phyloP scores from a whole-genome alignment of 108 stramenopile genomes.

The Nannochloropsis salina region DNA sequence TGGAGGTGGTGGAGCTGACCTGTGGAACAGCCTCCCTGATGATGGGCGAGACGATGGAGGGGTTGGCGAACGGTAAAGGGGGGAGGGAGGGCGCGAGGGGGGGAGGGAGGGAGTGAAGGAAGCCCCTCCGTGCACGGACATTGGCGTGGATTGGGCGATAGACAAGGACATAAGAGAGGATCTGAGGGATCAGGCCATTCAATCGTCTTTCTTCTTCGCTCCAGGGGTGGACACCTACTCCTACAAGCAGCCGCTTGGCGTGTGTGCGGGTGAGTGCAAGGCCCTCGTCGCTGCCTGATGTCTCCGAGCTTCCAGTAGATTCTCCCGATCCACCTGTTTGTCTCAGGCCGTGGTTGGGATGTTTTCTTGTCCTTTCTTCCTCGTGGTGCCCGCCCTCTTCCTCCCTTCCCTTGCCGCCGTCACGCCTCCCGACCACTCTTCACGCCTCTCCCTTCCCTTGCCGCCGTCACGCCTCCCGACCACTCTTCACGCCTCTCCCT shows the following conservation, averaged over 20 bases:
- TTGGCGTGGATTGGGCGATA: too few species aligned
- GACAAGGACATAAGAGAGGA: background rate
- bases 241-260: conserved; percentile 84
- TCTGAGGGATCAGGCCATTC: background rate
- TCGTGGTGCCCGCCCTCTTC: too few species aligned
- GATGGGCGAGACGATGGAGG: conserved; percentile 76
- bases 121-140: too few species aligned
- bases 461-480: too few species aligned
- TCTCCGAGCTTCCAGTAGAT: background rate
- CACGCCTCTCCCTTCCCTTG: too few species aligned
- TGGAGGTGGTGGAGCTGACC: conserved; percentile 85
- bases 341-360: too few species aligned
- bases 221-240: conserved; percentile 70
- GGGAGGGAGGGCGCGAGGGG: background rate
- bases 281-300: background rate
- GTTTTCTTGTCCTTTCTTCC: too few species aligned
- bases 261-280: conserved; percentile 65
- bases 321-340: too few species aligned
- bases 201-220: background rate
- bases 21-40: conserved; percentile 54
- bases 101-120: background rate
- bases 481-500: too few species aligned
- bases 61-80: conserved; percentile 52
- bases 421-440: too few species aligned
- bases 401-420: too few species aligned